Evolutionary conservation across 441 rosid species (phyloP), one percentile per base, ranked within the genome.

Genomic region (Gossypium davidsonii): DNA sequence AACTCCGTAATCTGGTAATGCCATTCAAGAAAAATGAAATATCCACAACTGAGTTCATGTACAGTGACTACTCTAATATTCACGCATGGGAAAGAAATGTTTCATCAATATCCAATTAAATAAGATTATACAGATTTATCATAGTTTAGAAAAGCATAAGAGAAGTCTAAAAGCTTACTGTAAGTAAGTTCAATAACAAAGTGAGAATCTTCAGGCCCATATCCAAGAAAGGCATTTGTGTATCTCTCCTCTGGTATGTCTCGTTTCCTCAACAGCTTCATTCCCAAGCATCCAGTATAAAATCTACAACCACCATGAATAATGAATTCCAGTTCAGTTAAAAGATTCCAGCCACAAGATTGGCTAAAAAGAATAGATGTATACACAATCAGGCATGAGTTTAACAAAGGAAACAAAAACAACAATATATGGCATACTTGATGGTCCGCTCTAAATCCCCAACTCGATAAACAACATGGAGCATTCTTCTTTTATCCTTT

Each of bases 391-490:
- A 1, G 1, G 2, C 14, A 46, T 1, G 25, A 59, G 25, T 6
- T 46, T 49, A 72, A 31, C 20, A 28, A 72, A 48, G 0, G 44
- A 60, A 46, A 61, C 14, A 49, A 3, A 34, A 28, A 48, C 12
- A 17, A 12, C 0, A 20, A 28, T 14, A n/a, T 1, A 59, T 44
- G n/a, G 34, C 62, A 34, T 85, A 94, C 99, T 92, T 94, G 20
- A 94, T 89, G n/a, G 99, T 92, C 71, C 89, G 79, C 73, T 94
- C 99, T 84, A 94, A 73, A 79, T 94, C 98, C 48, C 97, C 99
- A 69, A 94, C 99, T 9, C 98, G 96, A 80, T 94, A 94, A 76
- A 94, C 98, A 25, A 90, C 98, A 79, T 94, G 98, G 56, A 92
- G 87, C 94, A 94, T 79, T 80, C 98, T 85, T 70, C 99, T 85